Percentiles rank a stretch among this genome's conserved stretches.
Conservation (phyloP, 2,329 filamentous ascomycete genomes). For the Colletotrichum liriopes region DNA sequence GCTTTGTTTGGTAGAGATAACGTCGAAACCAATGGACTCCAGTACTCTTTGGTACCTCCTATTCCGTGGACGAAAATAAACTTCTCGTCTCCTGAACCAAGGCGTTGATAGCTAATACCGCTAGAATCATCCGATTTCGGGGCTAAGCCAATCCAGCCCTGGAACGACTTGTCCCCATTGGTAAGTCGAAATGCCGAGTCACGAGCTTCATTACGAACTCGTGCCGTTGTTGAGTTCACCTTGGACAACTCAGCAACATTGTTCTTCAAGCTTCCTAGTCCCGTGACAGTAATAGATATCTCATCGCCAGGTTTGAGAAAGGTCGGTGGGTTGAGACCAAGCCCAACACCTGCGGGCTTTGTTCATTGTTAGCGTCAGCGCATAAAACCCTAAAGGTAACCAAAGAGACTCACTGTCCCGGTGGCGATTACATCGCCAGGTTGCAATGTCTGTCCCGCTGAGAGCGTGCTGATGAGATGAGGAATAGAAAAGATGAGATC, state of each 20-base stretch:
- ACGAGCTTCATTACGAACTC: conserved; percentile 24
- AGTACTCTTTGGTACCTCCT: conserved; percentile 63
- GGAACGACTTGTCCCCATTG: conserved; percentile 44
- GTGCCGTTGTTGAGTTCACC: conserved; percentile 48
- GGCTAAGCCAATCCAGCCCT: conserved; percentile 50
- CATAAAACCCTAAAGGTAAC: neutral
- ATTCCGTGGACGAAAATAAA: conserved; percentile 71
- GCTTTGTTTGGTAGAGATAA: conserved; percentile 51
- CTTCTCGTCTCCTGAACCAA: conserved; percentile 48
- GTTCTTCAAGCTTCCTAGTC: conserved; percentile 59
- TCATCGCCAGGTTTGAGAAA: conserved; percentile 60
- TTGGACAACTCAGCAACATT: conserved; percentile 49
- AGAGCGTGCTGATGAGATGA: conserved; percentile 58
- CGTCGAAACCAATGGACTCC: conserved; percentile 59
- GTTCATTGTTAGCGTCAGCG: neutral
- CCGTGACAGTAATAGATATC: conserved; percentile 57
- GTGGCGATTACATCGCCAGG: conserved; percentile 63
- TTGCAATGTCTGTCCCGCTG: conserved; percentile 59
- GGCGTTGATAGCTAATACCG: conserved; percentile 55
- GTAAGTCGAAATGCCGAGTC: conserved; percentile 16
- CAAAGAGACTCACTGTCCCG: conserved; percentile 51
- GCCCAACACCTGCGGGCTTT: conserved; percentile 61
- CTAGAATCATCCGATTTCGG: conserved; percentile 52
- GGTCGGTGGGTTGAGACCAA: conserved; percentile 59
- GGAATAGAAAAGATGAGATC: conserved; percentile 64